Base-by-base conservation (phyloP, 441 rosid species). In the Arabidopsis lyrata region DNA sequence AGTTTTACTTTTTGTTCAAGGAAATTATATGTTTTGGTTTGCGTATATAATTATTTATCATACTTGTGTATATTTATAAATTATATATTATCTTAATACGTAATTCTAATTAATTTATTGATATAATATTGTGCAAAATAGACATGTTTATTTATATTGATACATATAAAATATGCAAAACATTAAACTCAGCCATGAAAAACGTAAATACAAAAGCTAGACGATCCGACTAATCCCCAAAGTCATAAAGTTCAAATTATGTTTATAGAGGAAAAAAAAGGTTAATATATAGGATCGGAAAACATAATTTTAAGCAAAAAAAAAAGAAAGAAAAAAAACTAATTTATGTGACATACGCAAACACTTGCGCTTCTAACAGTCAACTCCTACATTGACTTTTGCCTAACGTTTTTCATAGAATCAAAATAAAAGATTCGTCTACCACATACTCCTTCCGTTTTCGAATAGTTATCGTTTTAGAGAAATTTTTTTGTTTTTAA, bases 261-360 rank as follows among this genome's bases (percentile, higher is more conserved):
- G 5, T 53, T 39, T 53, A n/a, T 24, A 24, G 27, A 4, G 27
- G 2, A 3, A 24, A 24, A 24, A 24, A 24, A 24, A 24, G 4
- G 0, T 24, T 24, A n/a, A n/a, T n/a, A n/a, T n/a, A n/a, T n/a
- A n/a, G n/a, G n/a, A n/a, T n/a, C n/a, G n/a, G 27, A 24, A 24
- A 3, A 24, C 27, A 24, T 24, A 24, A 24, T 24, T 24, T 24
- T 24, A 2, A 24, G 27, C 27, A 24, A 24, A 24, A 24, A 2
- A 24, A 24, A 24, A 24, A 24, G 24, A 24, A 24, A 24, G 27
- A 24, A 24, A 24, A 2, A 24, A 24, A 39, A 14, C n/a, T 15
- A 16, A 14, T 36, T 24, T 24, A 24, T 36, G 11, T 63, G 5
- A 48, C 57, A 65, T 38, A 52, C 27, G 56, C 54, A 64, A 47